Evolutionary conservation across 2,329 filamentous ascomycete species (phyloP).

Genomic region (Ophiostoma triangulosporum): DNA sequence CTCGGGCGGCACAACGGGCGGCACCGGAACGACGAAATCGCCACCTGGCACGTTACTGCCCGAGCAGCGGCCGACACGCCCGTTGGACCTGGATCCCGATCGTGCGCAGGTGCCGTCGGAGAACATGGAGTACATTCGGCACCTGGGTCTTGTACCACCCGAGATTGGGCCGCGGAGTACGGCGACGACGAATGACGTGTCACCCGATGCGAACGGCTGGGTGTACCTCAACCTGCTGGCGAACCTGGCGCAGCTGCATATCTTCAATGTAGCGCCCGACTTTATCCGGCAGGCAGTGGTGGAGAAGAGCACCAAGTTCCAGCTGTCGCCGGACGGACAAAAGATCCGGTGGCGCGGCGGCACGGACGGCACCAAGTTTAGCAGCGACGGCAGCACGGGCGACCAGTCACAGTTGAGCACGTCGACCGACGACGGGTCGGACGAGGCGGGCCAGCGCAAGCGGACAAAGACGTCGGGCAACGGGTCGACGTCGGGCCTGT

Average conservation of each 20-base stretch:
- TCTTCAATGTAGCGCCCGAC: slow-evolving; percentile 65
- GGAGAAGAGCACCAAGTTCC: slow-evolving; percentile 60
- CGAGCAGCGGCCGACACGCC: slow-evolving; percentile 65
- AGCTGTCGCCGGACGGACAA: slow-evolving; percentile 62
- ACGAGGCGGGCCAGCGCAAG: slow-evolving; percentile 30
- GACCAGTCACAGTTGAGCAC: slow-evolving; percentile 33
- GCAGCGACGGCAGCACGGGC: slow-evolving; percentile 43
- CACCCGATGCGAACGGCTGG: slow-evolving; percentile 59
- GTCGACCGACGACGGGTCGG: slow-evolving; percentile 34
- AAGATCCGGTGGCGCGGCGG: slow-evolving; percentile 73
- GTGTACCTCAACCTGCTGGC: slow-evolving; percentile 69
- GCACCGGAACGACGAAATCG: slow-evolving; percentile 22
- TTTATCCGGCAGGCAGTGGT: slow-evolving; percentile 62
- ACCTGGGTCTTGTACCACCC: slow-evolving; percentile 53
- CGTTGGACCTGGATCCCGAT: slow-evolving; percentile 63
- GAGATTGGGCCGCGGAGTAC: slow-evolving; percentile 34
- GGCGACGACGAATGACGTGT: slow-evolving; percentile 30
- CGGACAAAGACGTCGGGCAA: slow-evolving; percentile 29
- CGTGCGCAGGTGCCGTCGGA: slow-evolving; percentile 62
- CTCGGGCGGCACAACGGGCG: neutral
- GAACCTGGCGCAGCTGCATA: slow-evolving; percentile 74
- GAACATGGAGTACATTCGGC: slow-evolving; percentile 68
- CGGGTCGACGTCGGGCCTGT: slow-evolving; percentile 22
- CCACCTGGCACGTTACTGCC: slow-evolving; percentile 27
- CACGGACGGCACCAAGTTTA: slow-evolving; percentile 47